Conservation (phyloP, 2,329 filamentous ascomycete species). For the Fusarium paranaense region DNA sequence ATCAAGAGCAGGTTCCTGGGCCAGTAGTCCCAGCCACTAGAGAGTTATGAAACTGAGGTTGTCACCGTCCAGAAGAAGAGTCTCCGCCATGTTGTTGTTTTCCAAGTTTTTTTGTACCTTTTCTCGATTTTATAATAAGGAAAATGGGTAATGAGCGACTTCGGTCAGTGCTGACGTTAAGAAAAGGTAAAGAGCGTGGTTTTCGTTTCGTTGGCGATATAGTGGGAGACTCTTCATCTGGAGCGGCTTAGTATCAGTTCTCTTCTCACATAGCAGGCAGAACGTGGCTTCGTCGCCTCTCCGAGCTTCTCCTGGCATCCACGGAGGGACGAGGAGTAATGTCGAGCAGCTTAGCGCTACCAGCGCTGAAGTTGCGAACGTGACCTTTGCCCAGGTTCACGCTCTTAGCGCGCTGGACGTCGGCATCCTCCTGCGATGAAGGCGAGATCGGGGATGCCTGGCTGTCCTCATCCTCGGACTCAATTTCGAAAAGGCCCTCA, state of each 20-base stretch:
- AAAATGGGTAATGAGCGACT: slow-evolving; percentile 51
- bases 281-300: slow-evolving; percentile 43
- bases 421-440: slow-evolving; percentile 50
- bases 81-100: slow-evolving; percentile 34
- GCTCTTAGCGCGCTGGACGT: slow-evolving; percentile 75
- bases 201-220: slow-evolving; percentile 15
- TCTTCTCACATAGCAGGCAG: slow-evolving; percentile 30
- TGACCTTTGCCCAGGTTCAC: slow-evolving; percentile 75
- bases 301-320: slow-evolving; percentile 58
- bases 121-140: slow-evolving; percentile 38
- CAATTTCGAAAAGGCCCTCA: slow-evolving; percentile 62
- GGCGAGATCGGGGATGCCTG: slow-evolving; percentile 45
- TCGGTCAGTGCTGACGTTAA: slow-evolving; percentile 41
- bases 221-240: slow-evolving; percentile 40
- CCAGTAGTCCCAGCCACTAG: slow-evolving; percentile 1
- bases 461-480: slow-evolving; percentile 50
- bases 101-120: slow-evolving; percentile 32
- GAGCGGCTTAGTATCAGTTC: slow-evolving; percentile 26
- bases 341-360: slow-evolving; percentile 80
- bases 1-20: slow-evolving; percentile 30
- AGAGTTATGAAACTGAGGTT: slow-evolving; percentile 4
- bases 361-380: slow-evolving; percentile 78
- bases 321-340: slow-evolving; percentile 68
- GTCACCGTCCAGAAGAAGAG: slow-evolving; percentile 33
- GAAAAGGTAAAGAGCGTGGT: slow-evolving; percentile 40